Conservation (phyloP, 768 basidiomycete species). For the Tubosaeta sp. region DNA sequence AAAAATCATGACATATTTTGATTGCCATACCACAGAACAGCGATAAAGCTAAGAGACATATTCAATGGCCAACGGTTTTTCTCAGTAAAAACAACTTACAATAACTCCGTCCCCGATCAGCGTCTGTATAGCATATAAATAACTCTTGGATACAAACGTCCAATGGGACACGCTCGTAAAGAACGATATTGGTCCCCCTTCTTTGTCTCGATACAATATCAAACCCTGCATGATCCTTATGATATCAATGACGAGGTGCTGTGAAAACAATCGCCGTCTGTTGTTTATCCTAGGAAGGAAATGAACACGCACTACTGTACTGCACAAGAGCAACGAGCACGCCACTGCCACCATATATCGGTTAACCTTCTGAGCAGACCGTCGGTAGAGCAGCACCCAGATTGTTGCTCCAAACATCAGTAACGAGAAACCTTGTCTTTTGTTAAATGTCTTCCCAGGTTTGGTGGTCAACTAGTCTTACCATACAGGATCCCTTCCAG, state of each 20-base stretch:
- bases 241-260: constrained; percentile 25
- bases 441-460: background rate
- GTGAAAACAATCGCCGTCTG: background rate
- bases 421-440: constrained; percentile 27
- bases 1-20: constrained; percentile 5
- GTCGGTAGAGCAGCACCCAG: constrained; percentile 16
- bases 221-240: constrained; percentile 22
- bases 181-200: constrained; percentile 22
- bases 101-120: constrained; percentile 7
- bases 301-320: constrained; percentile 21
- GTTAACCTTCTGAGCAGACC: constrained; percentile 9
- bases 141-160: constrained; percentile 4
- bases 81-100: background rate
- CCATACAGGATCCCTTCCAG: constrained; percentile 14
- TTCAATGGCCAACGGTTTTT: background rate
- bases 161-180: constrained; percentile 20
- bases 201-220: constrained; percentile 17
- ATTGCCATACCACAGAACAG: constrained; percentile 7
- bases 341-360: constrained; percentile 17
- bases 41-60: constrained; percentile 8
- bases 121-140: constrained; percentile 1
- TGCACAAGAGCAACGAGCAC: constrained; percentile 19
- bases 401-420: constrained; percentile 32
- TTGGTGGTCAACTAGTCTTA: background rate
- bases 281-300: background rate